phyloP scores from a whole-genome alignment of 345 rosid genomes.

The Carallia brachiata region DNA sequence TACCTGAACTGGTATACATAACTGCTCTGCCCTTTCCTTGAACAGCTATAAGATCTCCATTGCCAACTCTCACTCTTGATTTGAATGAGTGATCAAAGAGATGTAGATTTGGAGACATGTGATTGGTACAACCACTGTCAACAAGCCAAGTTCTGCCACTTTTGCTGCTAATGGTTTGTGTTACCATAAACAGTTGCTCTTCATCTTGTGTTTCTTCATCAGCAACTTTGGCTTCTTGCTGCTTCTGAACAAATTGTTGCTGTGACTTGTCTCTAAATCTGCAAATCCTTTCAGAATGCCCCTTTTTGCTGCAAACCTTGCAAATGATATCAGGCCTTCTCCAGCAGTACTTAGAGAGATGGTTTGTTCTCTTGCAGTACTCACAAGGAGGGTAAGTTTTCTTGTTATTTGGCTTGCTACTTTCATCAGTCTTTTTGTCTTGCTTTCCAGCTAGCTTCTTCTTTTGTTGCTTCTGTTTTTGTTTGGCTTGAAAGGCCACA shows the following conservation, averaged over 20 bases:
- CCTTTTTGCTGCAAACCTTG: neutral
- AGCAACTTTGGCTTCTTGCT: too few species aligned
- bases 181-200: too few species aligned
- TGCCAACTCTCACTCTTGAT: too few species aligned
- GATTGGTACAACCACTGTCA: too few species aligned
- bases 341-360: neutral
- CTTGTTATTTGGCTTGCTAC: neutral
- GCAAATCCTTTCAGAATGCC: neutral
- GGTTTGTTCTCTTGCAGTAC: neutral
- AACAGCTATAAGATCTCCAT: too few species aligned
- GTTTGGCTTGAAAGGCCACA: neutral
- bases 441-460: neutral
- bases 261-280: neutral
- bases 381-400: neutral
- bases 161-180: too few species aligned
- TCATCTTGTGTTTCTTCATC: too few species aligned
- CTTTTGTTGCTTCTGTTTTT: neutral
- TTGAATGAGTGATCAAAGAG: too few species aligned
- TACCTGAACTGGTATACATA: too few species aligned
- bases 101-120: too few species aligned
- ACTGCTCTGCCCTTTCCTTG: too few species aligned
- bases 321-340: neutral
- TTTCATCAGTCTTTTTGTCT: neutral
- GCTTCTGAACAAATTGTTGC: fast-evolving
- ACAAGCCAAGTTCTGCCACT: too few species aligned